Percentiles rank a stretch among this genome's conserved stretches.
phyloP scores from a whole-genome alignment of 345 rosid species.

The Euphorbia lathyris region DNA sequence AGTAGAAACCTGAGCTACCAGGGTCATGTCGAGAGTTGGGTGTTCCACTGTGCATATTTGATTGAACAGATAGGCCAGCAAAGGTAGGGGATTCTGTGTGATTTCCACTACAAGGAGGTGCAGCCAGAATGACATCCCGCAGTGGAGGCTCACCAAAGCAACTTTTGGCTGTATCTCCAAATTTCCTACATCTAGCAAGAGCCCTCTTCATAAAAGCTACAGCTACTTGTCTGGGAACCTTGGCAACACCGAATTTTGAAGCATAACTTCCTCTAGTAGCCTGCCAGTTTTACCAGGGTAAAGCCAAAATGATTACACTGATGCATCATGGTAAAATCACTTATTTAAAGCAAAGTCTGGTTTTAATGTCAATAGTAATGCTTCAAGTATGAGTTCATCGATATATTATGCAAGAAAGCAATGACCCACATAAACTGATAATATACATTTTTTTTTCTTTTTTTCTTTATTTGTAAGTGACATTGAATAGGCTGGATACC shows the following conservation, averaged over 20 bases:
- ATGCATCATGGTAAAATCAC: neutral
- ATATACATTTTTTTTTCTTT: too few species aligned
- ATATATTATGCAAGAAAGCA: neutral
- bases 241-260: conserved; percentile 36
- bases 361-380: neutral
- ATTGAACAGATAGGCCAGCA: neutral
- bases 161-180: conserved; percentile 52
- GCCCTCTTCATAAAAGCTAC: conserved; percentile 48
- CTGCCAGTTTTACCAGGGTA: conserved; percentile 31
- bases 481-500: neutral
- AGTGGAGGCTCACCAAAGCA: conserved; percentile 52
- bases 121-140: conserved; percentile 39
- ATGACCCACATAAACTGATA: too few species aligned
- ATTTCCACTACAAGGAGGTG: conserved; percentile 26
- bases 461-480: neutral
- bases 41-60: conserved; percentile 19
- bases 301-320: conserved; percentile 5
- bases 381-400: too few species aligned
- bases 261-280: conserved; percentile 47
- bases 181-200: conserved; percentile 50
- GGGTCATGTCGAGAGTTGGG: conserved; percentile 16
- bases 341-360: neutral
- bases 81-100: conserved; percentile 16
- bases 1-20: conserved; percentile 32
- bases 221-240: conserved; percentile 52